These are phyloP conservation scores for Acanthochlamys bracteata DNA, from an alignment of 106 monocot genomes.

Conservation along the genomic window DNA sequence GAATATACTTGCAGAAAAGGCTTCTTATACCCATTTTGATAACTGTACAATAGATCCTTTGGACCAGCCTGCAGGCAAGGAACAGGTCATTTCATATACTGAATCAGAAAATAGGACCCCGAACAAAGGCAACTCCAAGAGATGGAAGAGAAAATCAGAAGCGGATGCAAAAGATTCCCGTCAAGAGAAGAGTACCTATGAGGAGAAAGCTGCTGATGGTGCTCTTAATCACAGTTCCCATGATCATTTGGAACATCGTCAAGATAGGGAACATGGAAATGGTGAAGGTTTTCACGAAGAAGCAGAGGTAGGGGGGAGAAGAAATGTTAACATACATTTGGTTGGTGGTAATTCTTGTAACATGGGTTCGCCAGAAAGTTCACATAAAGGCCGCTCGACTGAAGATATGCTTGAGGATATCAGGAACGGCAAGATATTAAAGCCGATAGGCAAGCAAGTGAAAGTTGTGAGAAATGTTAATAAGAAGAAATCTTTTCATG, in stretches of 20 bases:
- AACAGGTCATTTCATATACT: not conserved
- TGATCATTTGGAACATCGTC: not conserved
- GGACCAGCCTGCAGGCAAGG: no score
- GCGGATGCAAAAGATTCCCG: slow-evolving; percentile 2
- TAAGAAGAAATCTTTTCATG: not conserved
- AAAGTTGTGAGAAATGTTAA: not conserved
- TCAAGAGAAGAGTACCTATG: not conserved
- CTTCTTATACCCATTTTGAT: not conserved
- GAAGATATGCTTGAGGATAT: not conserved
- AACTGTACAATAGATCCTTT: not conserved
- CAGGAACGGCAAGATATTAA: not conserved
- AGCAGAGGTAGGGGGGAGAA: slow-evolving; percentile 2
- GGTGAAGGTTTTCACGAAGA: slow-evolving; percentile 3
- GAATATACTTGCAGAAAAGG: no score
- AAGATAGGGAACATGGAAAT: slow-evolving; percentile 1
- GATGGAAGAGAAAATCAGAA: slow-evolving; percentile 17
- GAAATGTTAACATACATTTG: slow-evolving; percentile 2
- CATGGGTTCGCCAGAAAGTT: not conserved
- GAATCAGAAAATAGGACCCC: slow-evolving; percentile 9
- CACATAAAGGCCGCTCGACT: not conserved
- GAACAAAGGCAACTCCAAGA: not conserved
- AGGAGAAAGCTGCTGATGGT: slow-evolving; percentile 9
- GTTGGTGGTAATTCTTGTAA: slow-evolving; percentile 8
- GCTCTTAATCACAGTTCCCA: slow-evolving; percentile 4
- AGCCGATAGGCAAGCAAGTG: slow-evolving; percentile 1